Evolutionary conservation across 2,329 filamentous ascomycete genomes (phyloP).

Genomic region (Metarhizium sp.): DNA sequence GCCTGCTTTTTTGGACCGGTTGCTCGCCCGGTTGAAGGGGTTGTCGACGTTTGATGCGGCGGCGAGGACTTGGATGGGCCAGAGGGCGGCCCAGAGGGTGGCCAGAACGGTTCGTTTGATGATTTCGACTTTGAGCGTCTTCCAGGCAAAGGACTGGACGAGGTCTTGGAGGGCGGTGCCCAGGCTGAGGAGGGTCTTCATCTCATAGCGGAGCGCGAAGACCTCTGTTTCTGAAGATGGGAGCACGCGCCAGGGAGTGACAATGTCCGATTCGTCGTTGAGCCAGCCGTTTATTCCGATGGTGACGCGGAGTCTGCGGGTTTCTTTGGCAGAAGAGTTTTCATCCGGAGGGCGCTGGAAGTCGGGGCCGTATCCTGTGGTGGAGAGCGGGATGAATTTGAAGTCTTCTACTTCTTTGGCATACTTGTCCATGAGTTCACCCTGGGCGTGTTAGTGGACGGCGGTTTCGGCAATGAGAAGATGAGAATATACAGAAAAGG

Average conservation of each 20-base stretch:
- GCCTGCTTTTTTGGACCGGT: conserved; percentile 72
- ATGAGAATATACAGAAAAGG: no score
- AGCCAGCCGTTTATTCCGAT: conserved; percentile 88
- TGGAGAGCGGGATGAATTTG: conserved; percentile 64
- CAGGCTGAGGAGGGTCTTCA: conserved; percentile 65
- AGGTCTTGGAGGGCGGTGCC: conserved; percentile 65
- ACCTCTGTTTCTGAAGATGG: conserved; percentile 58
- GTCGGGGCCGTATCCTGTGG: conserved; percentile 27
- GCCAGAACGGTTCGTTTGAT: conserved; percentile 63
- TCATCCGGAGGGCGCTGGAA: background rate
- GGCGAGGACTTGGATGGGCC: conserved; percentile 59
- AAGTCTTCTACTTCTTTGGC: conserved; percentile 80
- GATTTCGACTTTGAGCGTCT: conserved; percentile 62
- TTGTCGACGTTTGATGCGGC: conserved; percentile 66
- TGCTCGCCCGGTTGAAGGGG: conserved; percentile 68
- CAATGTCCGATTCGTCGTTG: conserved; percentile 62
- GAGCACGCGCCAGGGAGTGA: conserved; percentile 70
- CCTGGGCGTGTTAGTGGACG: conserved; percentile 27
- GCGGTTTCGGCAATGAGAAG: no score
- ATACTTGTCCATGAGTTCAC: conserved; percentile 80
- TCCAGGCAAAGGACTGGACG: conserved; percentile 68
- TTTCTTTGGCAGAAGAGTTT: conserved; percentile 14
- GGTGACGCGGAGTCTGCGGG: conserved; percentile 60
- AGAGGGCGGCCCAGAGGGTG: conserved; percentile 57
- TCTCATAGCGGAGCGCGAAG: conserved; percentile 78